Evolutionary conservation across 257 asterid genomes (phyloP), one percentile per base, ranked within the genome.

Genomic region (Primulina tabacum): DNA sequence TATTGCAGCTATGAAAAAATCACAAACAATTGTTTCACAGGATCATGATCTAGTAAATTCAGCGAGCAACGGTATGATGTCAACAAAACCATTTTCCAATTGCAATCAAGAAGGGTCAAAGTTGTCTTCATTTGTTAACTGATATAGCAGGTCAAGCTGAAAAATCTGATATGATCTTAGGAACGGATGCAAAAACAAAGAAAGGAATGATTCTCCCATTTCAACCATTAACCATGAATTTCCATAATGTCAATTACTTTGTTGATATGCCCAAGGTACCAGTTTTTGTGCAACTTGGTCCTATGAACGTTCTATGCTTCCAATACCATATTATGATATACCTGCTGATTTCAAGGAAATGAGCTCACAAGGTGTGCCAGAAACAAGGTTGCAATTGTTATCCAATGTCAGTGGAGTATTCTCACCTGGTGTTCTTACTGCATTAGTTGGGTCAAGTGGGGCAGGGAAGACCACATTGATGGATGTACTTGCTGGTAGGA

Each of bases 401-500:
- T 82, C 81, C 67, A 80, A 81, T 75, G 95, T 92, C 18, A 87
- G 96, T 55, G 96, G 98, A 38, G 92, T 86, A 37, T 92, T 90
- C 79, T 79, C 95, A 3, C 97, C 98, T 0, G 95, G 97, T 35
- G 90, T 92, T 74, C 93, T 92, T 60, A 88, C 97, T 12, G 98
- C 98, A 28, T 75, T 92, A 70, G 91, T 92, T 73, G 98, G 97
- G 53, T 73, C 92, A 30, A 92, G 98, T 73, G 98, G 98, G 47
- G 98, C 98, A 18, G 98, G 98, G 37, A 92, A 92, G 81, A 92
- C 98, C 68, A 92, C 98, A 35, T 76, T 92, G 84, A 85, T 90
- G 98, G 98, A 92, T 77, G 96, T 90, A 34, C 91, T 92, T 60
- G 90, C 98, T 10, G 98, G 98, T 69, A 80, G 98, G 75, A 92